Base-by-base conservation (phyloP, 73 alveolate species). In the Strombidium stylifer region DNA sequence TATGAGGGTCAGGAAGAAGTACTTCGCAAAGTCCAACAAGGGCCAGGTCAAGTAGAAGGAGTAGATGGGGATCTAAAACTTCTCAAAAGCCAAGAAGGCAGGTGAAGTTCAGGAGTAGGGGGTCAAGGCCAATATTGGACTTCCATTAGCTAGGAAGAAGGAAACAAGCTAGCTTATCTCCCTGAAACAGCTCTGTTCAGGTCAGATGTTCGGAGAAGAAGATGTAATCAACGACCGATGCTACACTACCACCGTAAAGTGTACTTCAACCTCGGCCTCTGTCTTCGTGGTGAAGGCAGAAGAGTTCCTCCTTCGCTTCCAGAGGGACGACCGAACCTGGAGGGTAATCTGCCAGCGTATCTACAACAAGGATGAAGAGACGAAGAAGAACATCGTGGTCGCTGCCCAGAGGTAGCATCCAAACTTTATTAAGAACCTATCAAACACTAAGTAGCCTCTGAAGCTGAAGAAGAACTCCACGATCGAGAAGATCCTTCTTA, bases 171-270 rank as follows among this genome's bases (percentile, higher is more conserved):
- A 60, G 48, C 27, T 69, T 1, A 49, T 47, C 16, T 31, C 48
- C 27, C 30, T 67, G 3, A 15, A 25, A 2, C 21, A 35, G 19
- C 47, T 67, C 52, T 68, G 81, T 18, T 60, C 81, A 3, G 81
- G 81, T 1, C 28, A 67, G 18, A 67, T 67, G 69, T 48, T 67
- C 23, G 81, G 81, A 23, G 81, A 67, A 49, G 81, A 67, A n/a
- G 81, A 67, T 67, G 81, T 67, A 0, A 59, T 67, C 31, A 32
- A 28, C 18, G 58, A 42, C 11, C 28, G 81, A 50, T 32, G 27
- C 1, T 67, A 67, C 24, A 28, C 60, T 3, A 8, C 48, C 3
- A 49, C 81, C 11, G 45, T 67, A 11, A 50, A 49, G 1, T 49
- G 81, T 20, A 49, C 69, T 25, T 49, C 81, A 6, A 67, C 53